Base-by-base conservation (phyloP, 768 basidiomycete genomes). In the Tricholoma saponaceum region DNA sequence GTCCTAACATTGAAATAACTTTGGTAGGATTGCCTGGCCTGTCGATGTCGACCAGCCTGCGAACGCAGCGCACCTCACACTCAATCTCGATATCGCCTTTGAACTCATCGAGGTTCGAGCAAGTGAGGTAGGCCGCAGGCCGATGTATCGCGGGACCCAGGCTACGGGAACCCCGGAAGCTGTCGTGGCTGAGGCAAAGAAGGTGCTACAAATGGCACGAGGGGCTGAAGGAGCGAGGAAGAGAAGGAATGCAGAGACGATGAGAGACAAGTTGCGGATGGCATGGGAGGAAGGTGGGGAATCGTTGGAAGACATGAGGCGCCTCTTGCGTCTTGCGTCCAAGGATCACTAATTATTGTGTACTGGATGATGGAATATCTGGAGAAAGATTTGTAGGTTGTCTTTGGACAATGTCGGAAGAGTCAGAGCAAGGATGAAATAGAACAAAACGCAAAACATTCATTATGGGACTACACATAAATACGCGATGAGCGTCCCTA, bases 11-110 rank as follows among this genome's bases (percentile, higher is more conserved):
- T 18, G n/a, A n/a, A n/a, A n/a, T n/a, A n/a, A 39, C 37, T 10
- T 30, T 9, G 20, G 9, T 26, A 68, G 67, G 43, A 66, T 68
- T 9, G 62, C 58, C 18, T 68, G 67, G 67, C 67, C 65, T 1
- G 60, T 68, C 37, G 54, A 57, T 7, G 60, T 50, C 3, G 65
- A 68, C 28, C 67, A 68, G 52, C 67, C 67, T 0, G 26, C 57
- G 0, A 59, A 62, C 1, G 64, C 67, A 0, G 53, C 41, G 0
- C 59, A 64, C n/a, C 56, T 66, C 18, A 53, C 59, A 0, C 58
- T 59, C 2, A 62, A 56, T 20, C 59, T 68, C 23, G 56, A 63
- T 14, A 62, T 37, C 10, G 67, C 59, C 3, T 64, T 67, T 26
- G 63, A 67, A 18, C 58, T 67, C 1, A 35, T 62, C 7, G 59